Evolutionary conservation across 1,284 basidiomycete genomes (phyloP), one percentile per base, ranked within the genome.

Genomic region (Ustilago curta): DNA sequence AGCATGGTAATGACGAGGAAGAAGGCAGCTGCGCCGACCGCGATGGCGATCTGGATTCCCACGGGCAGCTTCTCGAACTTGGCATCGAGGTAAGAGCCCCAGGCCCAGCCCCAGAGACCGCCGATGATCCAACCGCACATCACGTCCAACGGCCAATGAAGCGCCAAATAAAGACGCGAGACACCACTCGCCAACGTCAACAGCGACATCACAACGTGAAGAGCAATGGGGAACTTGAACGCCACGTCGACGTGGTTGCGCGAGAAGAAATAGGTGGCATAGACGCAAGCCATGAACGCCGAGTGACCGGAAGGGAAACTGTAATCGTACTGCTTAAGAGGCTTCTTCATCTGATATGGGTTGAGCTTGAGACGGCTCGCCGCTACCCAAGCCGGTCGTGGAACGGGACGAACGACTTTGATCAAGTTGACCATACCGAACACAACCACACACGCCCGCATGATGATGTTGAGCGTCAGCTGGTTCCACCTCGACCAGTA

Each of bases 381-480:
- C 12, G 62, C 62, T 18, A 64, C 62, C 62, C 62, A 64, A n/a
- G 62, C 62, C 7, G 62, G 62, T 49, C 62, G 62, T 2, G 62
- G 62, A 6, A 64, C 62, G 16, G 62, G 62, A 2, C 49, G 55
- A 8, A 58, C 8, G 8, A 64, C 62, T 32, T 64, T 64, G 62
- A 64, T 64, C 42, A 64, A 40, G 50, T 64, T 64, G 62, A 64
- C 62, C 16, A 64, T 48, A 27, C 55, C 62, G n/a, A 64, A 64
- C 2, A 31, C 35, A 6, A 49, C 53, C 25, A 64, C 53, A 49
- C 62, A 64, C 2, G 62, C 42, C 29, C 62, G 62, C 62, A 64
- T 64, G 62, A 64, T 64, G 50, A 58, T 54, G 35, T 29, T 64
- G 42, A 64, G 55, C 35, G 50, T 53, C 50, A 64, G 16, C 55